Base-by-base conservation (phyloP, 139 green algal genomes). In the Micractinium conductrix region DNA sequence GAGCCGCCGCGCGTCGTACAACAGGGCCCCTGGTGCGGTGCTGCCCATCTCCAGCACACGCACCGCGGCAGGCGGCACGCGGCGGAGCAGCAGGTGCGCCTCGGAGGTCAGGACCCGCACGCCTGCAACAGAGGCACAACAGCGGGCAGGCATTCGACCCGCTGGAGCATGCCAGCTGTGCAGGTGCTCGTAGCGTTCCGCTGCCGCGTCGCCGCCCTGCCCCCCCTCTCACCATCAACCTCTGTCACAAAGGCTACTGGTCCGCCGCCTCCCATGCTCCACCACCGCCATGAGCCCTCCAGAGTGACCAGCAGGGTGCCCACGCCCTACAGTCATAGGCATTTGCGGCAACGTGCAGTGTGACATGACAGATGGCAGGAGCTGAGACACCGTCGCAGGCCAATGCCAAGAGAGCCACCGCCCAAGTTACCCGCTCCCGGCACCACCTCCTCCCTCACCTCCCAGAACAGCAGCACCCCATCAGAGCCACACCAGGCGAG, bases 401-500 rank as follows among this genome's bases (percentile, higher is more conserved):
- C 10, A 14, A 14, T 58, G 48, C 48, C 12, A 58, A 14, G 48
- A n/a, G n/a, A n/a, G n/a, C n/a, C n/a, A n/a, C n/a, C 48, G 48
- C 48, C 12, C 48, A 58, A 14, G 48, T 14, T 22, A 14, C 48
- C 10, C 48, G 48, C 12, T 58, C 12, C 48, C 10, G 12, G 14
- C 48, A 58, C 48, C 48, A 58, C 48, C 14, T 22, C 12, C 48
- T 58, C 48, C 14, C 70, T 26, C 72, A 93, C 93, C 76, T 94
- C 85, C 94, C 94, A 98, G 45, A 80, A 89, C 28, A 97, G 80
- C 58, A 96, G 87, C 58, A 99, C 92, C 0, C 85, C 92, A 78
- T 98, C 94, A 33, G 84, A 88, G 14, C 95, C 96, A 72, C 95
- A 97, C 96, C 96, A 99, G 12, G 86, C 87, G 69, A 99, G 62